Conservation (phyloP, 2,329 filamentous ascomycete genomes). For the Escovopsis sp. region DNA sequence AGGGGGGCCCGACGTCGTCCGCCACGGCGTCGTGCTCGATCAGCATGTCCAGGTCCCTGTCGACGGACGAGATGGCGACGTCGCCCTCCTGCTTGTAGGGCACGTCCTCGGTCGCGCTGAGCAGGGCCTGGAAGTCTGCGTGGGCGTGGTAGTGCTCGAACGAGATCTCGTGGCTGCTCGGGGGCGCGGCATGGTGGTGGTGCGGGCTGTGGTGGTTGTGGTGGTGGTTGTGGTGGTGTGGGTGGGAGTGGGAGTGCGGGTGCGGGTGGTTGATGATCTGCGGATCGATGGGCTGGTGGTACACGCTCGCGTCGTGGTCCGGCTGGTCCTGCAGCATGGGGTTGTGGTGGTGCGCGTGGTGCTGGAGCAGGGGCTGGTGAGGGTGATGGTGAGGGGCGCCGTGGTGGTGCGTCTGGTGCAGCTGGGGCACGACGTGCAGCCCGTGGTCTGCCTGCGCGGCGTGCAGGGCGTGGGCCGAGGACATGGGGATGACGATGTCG, state of each 20-base stretch:
- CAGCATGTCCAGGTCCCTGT: slow-evolving; percentile 37
- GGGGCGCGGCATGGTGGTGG: slow-evolving; percentile 27
- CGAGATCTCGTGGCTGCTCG: slow-evolving; percentile 14
- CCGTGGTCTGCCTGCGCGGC: slow-evolving; percentile 8
- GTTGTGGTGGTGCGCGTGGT: slow-evolving; percentile 19
- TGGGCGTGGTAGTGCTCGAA: slow-evolving; percentile 29
- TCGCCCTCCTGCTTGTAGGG: slow-evolving; percentile 12
- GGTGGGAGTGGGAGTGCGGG: slow-evolving; percentile 16
- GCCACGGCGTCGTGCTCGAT: slow-evolving; percentile 32
- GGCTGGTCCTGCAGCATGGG: slow-evolving; percentile 19
- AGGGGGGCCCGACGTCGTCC: slow-evolving; percentile 19
- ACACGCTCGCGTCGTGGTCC: slow-evolving; percentile 20
- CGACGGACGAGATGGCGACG: slow-evolving; percentile 27
- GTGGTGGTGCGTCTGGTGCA: slow-evolving; percentile 5
- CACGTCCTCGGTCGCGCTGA: slow-evolving; percentile 31
- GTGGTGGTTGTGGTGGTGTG: slow-evolving; percentile 22
- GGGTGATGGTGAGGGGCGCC: slow-evolving; percentile 9
- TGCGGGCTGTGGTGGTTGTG: slow-evolving; percentile 22
- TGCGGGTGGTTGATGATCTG: slow-evolving; percentile 37
- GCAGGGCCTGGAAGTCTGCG: slow-evolving; percentile 38
- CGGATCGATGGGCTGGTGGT: slow-evolving; percentile 42
- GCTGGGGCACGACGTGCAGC: slow-evolving; percentile 1
- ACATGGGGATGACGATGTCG: slow-evolving; percentile 29
- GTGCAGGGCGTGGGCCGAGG: slow-evolving; percentile 17
- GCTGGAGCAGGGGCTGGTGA: slow-evolving; percentile 7